Conservation (phyloP, 2,329 filamentous ascomycete species). For the Chrysosporium queenslandicum region DNA sequence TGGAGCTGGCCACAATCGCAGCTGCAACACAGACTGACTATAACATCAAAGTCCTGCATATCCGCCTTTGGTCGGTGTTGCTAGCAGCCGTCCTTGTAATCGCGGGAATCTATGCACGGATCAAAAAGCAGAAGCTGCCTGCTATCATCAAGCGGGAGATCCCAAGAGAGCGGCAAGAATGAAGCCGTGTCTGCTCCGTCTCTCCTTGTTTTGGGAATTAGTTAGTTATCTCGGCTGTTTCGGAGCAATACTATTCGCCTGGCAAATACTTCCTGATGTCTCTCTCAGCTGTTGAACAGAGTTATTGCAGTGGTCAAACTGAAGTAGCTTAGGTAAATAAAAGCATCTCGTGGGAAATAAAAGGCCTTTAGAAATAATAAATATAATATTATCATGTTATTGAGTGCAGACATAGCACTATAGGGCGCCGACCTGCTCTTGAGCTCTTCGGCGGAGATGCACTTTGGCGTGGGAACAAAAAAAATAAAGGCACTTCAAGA, state of each 20-base stretch:
- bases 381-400: no score
- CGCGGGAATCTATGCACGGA: slow-evolving; percentile 62
- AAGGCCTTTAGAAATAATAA: no score
- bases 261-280: no score
- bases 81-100: slow-evolving; percentile 57
- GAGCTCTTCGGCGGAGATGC: no score
- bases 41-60: slow-evolving; percentile 55
- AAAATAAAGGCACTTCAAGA: no score
- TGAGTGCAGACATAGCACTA: no score
- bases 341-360: no score
- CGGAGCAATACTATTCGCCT: neutral
- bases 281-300: no score
- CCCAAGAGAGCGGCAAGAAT: neutral
- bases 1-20: slow-evolving; percentile 63
- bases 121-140: slow-evolving; percentile 71
- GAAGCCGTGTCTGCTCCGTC: neutral
- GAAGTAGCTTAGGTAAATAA: no score
- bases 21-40: slow-evolving; percentile 69
- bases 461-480: no score
- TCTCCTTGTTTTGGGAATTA: neutral
- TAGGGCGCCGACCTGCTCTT: no score
- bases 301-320: no score
- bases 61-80: slow-evolving; percentile 67
- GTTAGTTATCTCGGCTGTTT: neutral
- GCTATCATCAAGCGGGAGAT: neutral